Evolutionary conservation across 495 filamentous ascomycete species (phyloP).

Genomic region (Penicillium alfredii): DNA sequence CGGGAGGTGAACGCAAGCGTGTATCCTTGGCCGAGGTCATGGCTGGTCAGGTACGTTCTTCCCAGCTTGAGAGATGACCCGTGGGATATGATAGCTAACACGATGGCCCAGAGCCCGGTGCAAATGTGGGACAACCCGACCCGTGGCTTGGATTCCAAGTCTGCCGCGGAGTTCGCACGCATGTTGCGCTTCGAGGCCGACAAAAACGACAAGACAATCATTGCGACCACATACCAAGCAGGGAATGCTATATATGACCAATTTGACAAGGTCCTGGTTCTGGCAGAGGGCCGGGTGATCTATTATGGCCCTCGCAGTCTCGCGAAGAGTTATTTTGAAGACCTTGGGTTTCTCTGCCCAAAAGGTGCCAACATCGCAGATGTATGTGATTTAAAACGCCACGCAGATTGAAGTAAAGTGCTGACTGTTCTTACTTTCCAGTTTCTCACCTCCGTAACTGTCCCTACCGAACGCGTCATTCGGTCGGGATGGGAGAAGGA

Average conservation of each 20-base stretch:
- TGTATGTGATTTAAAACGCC: no score
- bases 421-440: no score
- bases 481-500: constrained; percentile 58
- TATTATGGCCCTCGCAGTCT: constrained; percentile 61
- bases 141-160: constrained; percentile 72
- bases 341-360: constrained; percentile 67
- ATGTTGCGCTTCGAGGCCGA: constrained; percentile 62
- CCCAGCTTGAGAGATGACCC: constrained; percentile 22
- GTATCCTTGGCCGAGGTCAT: constrained; percentile 72
- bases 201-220: constrained; percentile 58
- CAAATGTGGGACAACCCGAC: constrained; percentile 85
- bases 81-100: neutral
- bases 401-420: no score
- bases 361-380: constrained; percentile 68
- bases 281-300: constrained; percentile 75
- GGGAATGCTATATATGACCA: constrained; percentile 67
- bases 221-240: constrained; percentile 78
- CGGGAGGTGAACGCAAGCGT: constrained; percentile 78
- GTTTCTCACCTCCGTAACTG: constrained; percentile 77
- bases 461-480: constrained; percentile 58
- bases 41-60: constrained; percentile 51
- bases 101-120: constrained; percentile 47
- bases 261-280: constrained; percentile 73
- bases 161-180: constrained; percentile 71
- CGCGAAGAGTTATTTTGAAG: constrained; percentile 62